Evolutionary conservation across 176 grass and related monocot genomes (phyloP).

Genomic region (Carex parvula): DNA sequence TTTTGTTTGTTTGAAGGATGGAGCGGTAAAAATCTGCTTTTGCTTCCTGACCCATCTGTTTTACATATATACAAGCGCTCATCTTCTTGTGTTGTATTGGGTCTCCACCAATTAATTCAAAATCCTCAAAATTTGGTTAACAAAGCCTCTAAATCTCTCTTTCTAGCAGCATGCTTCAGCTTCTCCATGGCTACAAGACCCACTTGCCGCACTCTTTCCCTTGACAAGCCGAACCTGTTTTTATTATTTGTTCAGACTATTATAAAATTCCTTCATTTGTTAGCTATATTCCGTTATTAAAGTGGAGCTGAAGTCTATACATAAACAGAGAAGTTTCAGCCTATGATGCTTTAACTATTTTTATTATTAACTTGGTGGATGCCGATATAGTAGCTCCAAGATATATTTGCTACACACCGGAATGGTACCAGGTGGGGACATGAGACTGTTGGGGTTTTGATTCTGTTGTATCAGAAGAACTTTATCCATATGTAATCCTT

Average conservation of each 20-base stretch:
- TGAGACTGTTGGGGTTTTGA: background rate
- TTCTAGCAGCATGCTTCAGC: constrained; percentile 76
- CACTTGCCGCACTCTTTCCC: constrained; percentile 85
- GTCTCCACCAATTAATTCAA: constrained; percentile 19
- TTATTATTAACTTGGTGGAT: background rate
- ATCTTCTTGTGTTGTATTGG: constrained; percentile 18
- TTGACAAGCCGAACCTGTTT: constrained; percentile 79
- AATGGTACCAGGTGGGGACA: background rate
- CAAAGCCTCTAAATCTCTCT: constrained; percentile 56
- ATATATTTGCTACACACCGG: background rate
- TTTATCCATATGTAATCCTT: background rate
- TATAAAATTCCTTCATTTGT: background rate
- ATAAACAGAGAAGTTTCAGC: background rate
- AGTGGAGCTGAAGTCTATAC: background rate
- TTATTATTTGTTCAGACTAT: background rate
- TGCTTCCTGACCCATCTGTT: background rate
- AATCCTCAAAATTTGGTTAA: constrained; percentile 56
- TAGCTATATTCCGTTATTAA: constrained; percentile 10
- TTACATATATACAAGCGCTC: constrained; percentile 59
- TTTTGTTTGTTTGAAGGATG: constrained; percentile 36
- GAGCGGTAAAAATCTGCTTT: constrained; percentile 31
- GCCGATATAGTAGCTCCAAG: background rate
- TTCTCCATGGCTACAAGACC: constrained; percentile 91
- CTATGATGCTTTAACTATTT: background rate
- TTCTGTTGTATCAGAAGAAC: background rate